phyloP scores from a whole-genome alignment of 225 moss, liverwort and hornwort species.

The Rhytidiadelphus loreus region DNA sequence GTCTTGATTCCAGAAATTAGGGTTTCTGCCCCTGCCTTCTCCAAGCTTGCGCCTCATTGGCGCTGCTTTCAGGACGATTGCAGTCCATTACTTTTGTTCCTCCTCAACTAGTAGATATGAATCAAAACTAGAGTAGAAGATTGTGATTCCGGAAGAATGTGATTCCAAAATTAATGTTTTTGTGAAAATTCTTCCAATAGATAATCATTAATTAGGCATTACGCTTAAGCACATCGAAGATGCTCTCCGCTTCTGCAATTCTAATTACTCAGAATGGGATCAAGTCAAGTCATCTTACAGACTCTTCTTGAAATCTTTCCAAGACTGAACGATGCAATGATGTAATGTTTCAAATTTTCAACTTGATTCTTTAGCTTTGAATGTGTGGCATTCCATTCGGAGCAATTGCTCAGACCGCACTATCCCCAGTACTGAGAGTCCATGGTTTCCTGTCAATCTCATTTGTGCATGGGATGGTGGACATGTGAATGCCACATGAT shows the following conservation, averaged over 20 bases:
- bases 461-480: not conserved
- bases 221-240: not conserved
- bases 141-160: not conserved
- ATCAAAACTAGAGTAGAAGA: not conserved
- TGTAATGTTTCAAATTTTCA: not conserved
- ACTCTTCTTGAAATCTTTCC: not conserved
- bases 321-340: not conserved
- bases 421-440: not conserved
- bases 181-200: not conserved
- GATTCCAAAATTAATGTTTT: not conserved
- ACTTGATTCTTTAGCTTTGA: not conserved
- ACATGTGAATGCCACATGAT: not conserved
- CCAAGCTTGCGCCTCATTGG: not conserved
- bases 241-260: not conserved
- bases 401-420: not conserved
- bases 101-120: not conserved
- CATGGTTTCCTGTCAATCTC: not conserved
- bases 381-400: not conserved
- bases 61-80: not conserved
- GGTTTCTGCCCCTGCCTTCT: not conserved
- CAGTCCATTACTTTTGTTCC: not conserved
- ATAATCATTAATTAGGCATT: not conserved
- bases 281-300: not conserved
- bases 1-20: not conserved
- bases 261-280: too few relatives aligned